Evolutionary conservation across 768 basidiomycete genomes (phyloP).

Genomic region (Tulasnella sp.): DNA sequence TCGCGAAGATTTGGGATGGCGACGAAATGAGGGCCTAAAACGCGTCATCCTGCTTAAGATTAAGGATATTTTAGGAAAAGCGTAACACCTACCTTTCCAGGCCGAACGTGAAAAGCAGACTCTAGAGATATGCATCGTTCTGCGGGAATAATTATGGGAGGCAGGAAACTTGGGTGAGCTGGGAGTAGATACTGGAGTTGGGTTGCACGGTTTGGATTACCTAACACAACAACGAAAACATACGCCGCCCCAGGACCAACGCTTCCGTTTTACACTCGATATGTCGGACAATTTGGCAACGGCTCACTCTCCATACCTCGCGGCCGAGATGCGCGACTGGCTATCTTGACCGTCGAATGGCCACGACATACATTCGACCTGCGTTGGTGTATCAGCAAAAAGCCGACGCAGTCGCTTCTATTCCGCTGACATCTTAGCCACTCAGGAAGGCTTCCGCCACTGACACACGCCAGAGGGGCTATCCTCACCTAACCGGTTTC

Average conservation of each 20-base stretch:
- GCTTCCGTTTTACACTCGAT: no score
- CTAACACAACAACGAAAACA: background rate
- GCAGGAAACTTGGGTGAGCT: background rate
- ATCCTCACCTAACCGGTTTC: background rate
- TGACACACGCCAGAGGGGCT: background rate
- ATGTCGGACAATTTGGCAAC: background rate
- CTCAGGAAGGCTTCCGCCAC: background rate
- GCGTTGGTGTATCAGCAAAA: background rate
- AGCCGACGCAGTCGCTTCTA: background rate
- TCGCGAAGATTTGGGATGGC: constrained; percentile 87
- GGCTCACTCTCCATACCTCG: background rate
- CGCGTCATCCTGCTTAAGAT: background rate
- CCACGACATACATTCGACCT: background rate
- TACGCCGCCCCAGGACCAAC: no score
- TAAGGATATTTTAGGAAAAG: background rate
- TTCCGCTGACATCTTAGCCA: background rate
- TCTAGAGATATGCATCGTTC: constrained; percentile 19
- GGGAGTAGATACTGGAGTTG: background rate
- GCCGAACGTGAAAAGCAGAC: constrained; percentile 43
- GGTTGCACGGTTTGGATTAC: background rate
- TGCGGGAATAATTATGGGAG: background rate
- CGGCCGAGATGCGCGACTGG: background rate
- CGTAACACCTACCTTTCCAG: constrained; percentile 48
- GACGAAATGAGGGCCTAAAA: constrained; percentile 90
- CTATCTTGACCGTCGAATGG: background rate